phyloP scores from a whole-genome alignment of 2,329 filamentous ascomycete genomes.

The Phaeoacremonium minimum region DNA sequence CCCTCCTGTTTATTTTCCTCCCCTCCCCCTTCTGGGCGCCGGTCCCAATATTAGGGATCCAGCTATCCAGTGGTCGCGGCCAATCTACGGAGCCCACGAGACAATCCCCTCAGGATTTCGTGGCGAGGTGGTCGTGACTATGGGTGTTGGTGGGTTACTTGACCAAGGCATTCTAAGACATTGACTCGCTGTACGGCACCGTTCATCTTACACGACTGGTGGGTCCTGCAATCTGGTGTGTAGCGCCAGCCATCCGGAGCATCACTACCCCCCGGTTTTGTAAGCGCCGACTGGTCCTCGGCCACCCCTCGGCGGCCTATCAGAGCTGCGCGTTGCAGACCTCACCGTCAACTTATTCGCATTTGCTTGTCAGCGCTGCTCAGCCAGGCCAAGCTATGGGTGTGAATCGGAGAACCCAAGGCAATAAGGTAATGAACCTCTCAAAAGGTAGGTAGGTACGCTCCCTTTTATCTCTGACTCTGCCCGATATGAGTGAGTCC shows the following conservation, averaged over 20 bases:
- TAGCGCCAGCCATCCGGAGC: constrained; percentile 39
- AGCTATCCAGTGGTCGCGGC: constrained; percentile 12
- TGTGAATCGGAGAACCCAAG: background rate
- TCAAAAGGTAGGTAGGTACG: background rate
- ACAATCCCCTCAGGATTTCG: constrained; percentile 30
- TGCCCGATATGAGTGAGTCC: background rate
- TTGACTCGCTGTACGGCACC: constrained; percentile 35
- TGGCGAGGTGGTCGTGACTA: constrained; percentile 30
- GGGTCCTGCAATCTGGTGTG: constrained; percentile 31
- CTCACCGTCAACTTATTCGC: constrained; percentile 25
- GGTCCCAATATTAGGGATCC: no score
- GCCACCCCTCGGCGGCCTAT: constrained; percentile 34
- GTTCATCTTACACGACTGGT: constrained; percentile 36
- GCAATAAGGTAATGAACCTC: no score
- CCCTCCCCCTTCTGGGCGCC: no score
- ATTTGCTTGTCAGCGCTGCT: constrained; percentile 16
- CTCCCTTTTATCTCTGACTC: background rate
- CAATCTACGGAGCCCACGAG: constrained; percentile 36
- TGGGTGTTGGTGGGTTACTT: constrained; percentile 13
- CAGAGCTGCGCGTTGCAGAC: constrained; percentile 27
- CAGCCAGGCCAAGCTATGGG: constrained; percentile 4
- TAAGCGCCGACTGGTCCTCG: constrained; percentile 45
- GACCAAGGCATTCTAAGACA: constrained; percentile 43
- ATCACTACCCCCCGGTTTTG: constrained; percentile 31
- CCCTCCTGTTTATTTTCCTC: background rate